Percentiles rank a stretch among this genome's conserved stretches.
These are phyloP conservation scores for Moringa oleifera DNA, from an alignment of 345 rosid genomes.

Conservation along the genomic window DNA sequence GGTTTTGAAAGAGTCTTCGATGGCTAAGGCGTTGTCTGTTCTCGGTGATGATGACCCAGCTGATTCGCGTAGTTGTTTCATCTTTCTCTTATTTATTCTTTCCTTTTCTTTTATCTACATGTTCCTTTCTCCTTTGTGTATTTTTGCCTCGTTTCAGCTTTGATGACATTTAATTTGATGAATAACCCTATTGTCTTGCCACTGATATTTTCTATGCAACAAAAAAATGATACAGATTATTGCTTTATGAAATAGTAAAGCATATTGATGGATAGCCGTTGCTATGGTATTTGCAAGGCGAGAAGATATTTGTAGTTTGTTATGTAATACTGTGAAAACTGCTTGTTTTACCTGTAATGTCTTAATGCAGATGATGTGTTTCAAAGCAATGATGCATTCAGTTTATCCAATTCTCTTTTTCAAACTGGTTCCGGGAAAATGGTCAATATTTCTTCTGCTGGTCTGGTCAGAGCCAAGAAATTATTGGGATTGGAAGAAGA, in stretches of 20 bases:
- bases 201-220: neutral
- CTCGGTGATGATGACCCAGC: constrained; percentile 28
- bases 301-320: neutral
- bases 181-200: neutral
- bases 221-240: no score
- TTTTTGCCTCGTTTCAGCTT: neutral
- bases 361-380: constrained; percentile 33
- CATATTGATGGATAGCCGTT: neutral
- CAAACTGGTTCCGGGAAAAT: constrained; percentile 74
- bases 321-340: neutral
- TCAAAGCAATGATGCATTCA: constrained; percentile 16
- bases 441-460: constrained; percentile 59
- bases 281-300: no score
- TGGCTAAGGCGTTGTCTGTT: constrained; percentile 54
- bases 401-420: constrained; percentile 46
- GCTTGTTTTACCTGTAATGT: neutral
- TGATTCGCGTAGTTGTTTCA: constrained; percentile 34
- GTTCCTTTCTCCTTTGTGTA: neutral
- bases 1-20: constrained; percentile 54
- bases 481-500: constrained; percentile 60
- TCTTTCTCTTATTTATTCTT: constrained; percentile 2
- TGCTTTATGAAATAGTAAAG: no score
- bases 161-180: neutral
- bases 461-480: constrained; percentile 62
- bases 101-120: neutral